These are phyloP conservation scores for Maudiozyma humilis DNA, from an alignment of 1,139 yeast species.

Conservation along the genomic window DNA sequence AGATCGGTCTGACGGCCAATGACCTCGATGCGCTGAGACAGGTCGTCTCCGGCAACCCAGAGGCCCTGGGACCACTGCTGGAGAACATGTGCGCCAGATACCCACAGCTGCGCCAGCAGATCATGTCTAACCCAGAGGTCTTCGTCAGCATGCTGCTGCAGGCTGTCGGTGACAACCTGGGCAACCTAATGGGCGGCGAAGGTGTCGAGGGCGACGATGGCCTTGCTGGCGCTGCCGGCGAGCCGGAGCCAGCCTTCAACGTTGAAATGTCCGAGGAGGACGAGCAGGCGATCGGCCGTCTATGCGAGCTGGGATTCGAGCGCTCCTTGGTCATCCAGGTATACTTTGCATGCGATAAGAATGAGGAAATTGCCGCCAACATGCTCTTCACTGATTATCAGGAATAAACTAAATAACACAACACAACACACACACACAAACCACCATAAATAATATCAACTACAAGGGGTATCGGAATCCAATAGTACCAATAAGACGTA, in stretches of 20 bases:
- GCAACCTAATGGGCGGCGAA: slow-evolving; percentile 18
- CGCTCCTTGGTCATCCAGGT: slow-evolving; percentile 83
- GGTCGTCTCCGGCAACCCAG: slow-evolving; percentile 80
- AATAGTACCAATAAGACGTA: neutral
- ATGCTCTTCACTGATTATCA: slow-evolving; percentile 47
- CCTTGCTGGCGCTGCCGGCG: slow-evolving; percentile 6
- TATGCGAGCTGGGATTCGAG: slow-evolving; percentile 89
- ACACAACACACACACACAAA: neutral
- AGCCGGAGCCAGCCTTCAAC: slow-evolving; percentile 29
- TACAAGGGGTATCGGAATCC: neutral
- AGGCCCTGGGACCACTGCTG: slow-evolving; percentile 73
- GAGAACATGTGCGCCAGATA: slow-evolving; percentile 77
- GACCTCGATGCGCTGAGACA: slow-evolving; percentile 63
- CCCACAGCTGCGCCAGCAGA: slow-evolving; percentile 78
- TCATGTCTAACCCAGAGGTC: slow-evolving; percentile 80
- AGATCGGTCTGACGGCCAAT: slow-evolving; percentile 34
- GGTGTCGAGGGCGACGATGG: slow-evolving; percentile 9
- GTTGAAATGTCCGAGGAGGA: slow-evolving; percentile 74
- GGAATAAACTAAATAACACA: slow-evolving; percentile 11
- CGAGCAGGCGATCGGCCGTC: slow-evolving; percentile 75
- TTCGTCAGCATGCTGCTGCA: slow-evolving; percentile 66
- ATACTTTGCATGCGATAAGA: slow-evolving; percentile 95
- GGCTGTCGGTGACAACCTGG: slow-evolving; percentile 41
- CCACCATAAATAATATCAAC: neutral
- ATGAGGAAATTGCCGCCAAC: slow-evolving; percentile 94